Conservation (phyloP, 345 rosid species). For the Melaleuca quinquenervia region DNA sequence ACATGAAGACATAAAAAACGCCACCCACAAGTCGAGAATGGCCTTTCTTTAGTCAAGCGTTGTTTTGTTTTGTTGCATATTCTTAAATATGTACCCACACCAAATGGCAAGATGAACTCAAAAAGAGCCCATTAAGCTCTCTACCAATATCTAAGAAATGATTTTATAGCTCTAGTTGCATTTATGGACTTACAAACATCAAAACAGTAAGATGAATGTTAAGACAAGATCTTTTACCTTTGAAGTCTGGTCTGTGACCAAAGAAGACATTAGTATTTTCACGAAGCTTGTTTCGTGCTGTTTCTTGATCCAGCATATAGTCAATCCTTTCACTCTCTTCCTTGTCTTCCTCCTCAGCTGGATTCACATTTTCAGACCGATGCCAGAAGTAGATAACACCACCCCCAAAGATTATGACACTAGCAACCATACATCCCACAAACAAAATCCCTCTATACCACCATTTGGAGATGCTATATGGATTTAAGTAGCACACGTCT, state of each 20-base stretch:
- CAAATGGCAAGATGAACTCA: neutral
- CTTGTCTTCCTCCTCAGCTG: slow-evolving; percentile 6
- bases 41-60: neutral
- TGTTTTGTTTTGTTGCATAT: neutral
- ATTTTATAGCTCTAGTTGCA: neutral
- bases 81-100: neutral
- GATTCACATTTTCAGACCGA: slow-evolving; percentile 17
- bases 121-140: neutral
- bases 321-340: neutral
- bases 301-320: neutral
- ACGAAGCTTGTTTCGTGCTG: neutral
- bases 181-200: neutral
- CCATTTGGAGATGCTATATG: slow-evolving; percentile 15
- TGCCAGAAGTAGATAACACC: slow-evolving; percentile 24
- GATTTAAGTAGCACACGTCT: slow-evolving; percentile 22
- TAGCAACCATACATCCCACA: slow-evolving; percentile 18
- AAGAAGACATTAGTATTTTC: slow-evolving; percentile 10
- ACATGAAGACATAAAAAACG: neutral
- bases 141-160: neutral
- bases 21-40: neutral
- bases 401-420: slow-evolving; percentile 28
- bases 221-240: slow-evolving; percentile 13
- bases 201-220: neutral
- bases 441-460: slow-evolving; percentile 39
- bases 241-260: slow-evolving; percentile 34